Conservation (phyloP, 1,284 basidiomycete species). For the Ceratobasidium sp. region DNA sequence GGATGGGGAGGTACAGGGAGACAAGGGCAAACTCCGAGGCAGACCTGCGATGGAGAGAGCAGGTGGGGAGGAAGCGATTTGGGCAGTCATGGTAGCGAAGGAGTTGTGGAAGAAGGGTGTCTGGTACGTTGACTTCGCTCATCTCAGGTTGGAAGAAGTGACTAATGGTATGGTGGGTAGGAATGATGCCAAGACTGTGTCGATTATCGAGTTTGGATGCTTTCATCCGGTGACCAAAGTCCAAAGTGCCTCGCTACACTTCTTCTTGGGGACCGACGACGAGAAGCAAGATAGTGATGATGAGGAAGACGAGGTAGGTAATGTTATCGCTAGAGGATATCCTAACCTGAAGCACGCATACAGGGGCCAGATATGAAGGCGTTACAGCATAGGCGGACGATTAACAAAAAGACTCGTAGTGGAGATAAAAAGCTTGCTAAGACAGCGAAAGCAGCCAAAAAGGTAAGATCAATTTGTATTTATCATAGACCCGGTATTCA, state of each 20-base stretch:
- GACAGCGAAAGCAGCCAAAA: conserved; percentile 76
- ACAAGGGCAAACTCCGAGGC: conserved; percentile 80
- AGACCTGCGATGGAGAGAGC: conserved; percentile 62
- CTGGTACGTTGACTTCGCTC: conserved; percentile 70
- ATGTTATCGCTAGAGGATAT: not conserved
- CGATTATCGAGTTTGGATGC: conserved; percentile 91
- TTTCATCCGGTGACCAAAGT: conserved; percentile 96
- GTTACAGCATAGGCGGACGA: conserved; percentile 83
- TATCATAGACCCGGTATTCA: not conserved
- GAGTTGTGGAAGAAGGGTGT: conserved; percentile 96
- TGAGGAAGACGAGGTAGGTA: conserved; percentile 73
- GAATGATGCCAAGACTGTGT: conserved; percentile 93
- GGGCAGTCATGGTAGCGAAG: conserved; percentile 95
- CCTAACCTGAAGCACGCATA: conserved; percentile 1
- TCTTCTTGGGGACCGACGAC: conserved; percentile 91
- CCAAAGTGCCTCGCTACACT: conserved; percentile 95
- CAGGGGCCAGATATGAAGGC: conserved; percentile 76
- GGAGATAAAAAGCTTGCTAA: conserved; percentile 83
- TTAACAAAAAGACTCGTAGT: conserved; percentile 90
- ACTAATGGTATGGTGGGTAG: conserved; percentile 57
- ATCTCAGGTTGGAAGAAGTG: not conserved
- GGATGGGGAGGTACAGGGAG: conserved; percentile 80
- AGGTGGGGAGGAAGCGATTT: conserved; percentile 90
- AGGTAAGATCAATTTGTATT: conserved; percentile 61
- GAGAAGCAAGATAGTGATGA: conserved; percentile 75